A percentile compares a stretch with the other conserved stretches of the same genome.
These are phyloP conservation scores for Aspergillus nidulans DNA, from an alignment of 495 filamentous ascomycete species.

Conservation along the genomic window DNA sequence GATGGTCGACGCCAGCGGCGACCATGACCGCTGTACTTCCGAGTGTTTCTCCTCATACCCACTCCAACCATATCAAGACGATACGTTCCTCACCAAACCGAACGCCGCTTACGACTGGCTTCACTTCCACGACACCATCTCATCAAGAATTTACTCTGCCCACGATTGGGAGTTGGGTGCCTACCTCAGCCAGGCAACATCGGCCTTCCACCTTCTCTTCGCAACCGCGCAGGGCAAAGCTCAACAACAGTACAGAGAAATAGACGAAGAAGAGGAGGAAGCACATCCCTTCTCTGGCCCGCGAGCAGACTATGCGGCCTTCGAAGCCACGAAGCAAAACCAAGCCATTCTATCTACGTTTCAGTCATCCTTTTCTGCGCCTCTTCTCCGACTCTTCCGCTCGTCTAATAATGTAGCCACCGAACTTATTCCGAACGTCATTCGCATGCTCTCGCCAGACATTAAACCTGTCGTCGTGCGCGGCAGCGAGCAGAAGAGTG, in stretches of 20 bases:
- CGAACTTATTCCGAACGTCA: constrained; percentile 78
- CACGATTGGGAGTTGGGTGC: constrained; percentile 87
- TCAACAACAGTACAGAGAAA: constrained; percentile 29
- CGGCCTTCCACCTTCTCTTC: constrained; percentile 92
- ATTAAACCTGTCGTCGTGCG: constrained; percentile 90
- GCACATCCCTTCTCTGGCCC: constrained; percentile 74
- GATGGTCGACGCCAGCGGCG: constrained; percentile 84
- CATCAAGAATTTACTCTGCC: constrained; percentile 61
- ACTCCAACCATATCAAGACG: constrained; percentile 83
- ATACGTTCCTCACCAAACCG: constrained; percentile 84
- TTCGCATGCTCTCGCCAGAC: constrained; percentile 78
- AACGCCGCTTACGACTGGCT: constrained; percentile 88
- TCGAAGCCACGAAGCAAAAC: constrained; percentile 70
- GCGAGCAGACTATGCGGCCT: constrained; percentile 70
- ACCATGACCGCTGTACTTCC: constrained; percentile 78
- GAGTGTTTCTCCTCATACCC: constrained; percentile 83
- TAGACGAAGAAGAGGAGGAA: constrained; percentile 50
- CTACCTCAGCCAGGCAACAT: constrained; percentile 77
- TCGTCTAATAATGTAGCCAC: constrained; percentile 67
- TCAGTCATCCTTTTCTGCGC: constrained; percentile 52
- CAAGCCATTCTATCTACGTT: constrained; percentile 50
- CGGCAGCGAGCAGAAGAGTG: constrained; percentile 59
- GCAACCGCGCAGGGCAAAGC: constrained; percentile 45
- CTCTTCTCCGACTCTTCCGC: constrained; percentile 69
- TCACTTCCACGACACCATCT: constrained; percentile 83